Base-by-base conservation (phyloP, 148 eudicot genomes). In the Heliosperma pusillum region DNA sequence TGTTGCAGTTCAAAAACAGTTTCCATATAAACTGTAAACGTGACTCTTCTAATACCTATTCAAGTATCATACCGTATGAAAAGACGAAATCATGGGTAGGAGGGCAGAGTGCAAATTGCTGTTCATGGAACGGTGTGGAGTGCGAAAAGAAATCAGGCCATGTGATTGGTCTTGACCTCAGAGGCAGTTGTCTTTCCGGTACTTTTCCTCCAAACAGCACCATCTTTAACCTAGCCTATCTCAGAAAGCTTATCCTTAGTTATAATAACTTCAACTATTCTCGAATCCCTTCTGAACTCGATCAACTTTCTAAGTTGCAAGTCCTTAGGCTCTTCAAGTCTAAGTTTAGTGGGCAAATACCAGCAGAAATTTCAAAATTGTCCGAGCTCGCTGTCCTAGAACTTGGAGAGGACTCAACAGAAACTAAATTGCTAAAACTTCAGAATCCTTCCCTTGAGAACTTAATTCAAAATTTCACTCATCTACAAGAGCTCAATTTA, bases 81-180 rank as follows among this genome's bases (percentile, higher is more conserved):
- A 73, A 79, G 70, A 19, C 68, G 45, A 60, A 69, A 0, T 68
- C 70, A 2, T 79, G 78, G 81, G 10, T 1, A 7, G 50, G 19
- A 3, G 69, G 69, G 44, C 11, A 20, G 17, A 21, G 42, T 17
- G n/a, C 10, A 8, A 17, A 77, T 60, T 85, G 88, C 26, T 83
- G 86, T 76, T 72, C 36, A 2, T 83, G 86, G 86, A 82, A 86
- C 60, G 84, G 84, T 1, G 86, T 83, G 9, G 27, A 30, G 53
- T 86, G 85, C 47, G 74, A 77, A 12, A 17, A 68, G 24, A 10
- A 12, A 4, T 71, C 74, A 0, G 81, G 87, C 45, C 75, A 80
- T 65, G 69, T 65, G 69, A 65, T 30, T 10, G 45, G 69, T 3
- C 69, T 65, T 19, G 19, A 65, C 69, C 69, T 29, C 69, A 65